Evolutionary conservation across 2,329 filamentous ascomycete species (phyloP), one percentile per base, ranked within the genome.

Genomic region (Epichloe aotearoae): DNA sequence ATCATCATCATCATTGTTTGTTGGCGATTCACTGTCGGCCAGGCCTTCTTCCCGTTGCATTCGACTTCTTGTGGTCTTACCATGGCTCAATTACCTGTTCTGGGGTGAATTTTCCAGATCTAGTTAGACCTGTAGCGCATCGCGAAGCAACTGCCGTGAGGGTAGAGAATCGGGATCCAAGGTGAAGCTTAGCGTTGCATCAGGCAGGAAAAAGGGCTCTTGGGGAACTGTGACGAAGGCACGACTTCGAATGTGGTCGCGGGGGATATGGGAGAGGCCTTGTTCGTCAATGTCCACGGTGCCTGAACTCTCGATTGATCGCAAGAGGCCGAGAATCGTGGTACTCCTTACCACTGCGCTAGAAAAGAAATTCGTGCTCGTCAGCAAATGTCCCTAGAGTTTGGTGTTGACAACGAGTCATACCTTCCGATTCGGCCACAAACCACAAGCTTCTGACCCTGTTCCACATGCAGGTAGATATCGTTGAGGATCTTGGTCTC

Each of bases 171-270:
- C 46, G 3, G 57, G 55, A 15, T 61, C 58, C 5, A 60, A 38
- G n/a, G 58, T 59, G 34, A 54, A 54, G 2, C 55, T 53, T 0
- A 61, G 40, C 1, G 54, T 49, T 0, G 59, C 62, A 15, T 57
- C 46, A 0, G 52, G 50, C 2, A 60, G 30, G 8, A 56, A 33
- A 12, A 58, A 47, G 2, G 59, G 55, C 17, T 66, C 65, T 47
- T 67, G 66, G 0, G 65, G 50, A 0, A 67, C 57, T 1, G 61
- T 58, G 14, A 67, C 57, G 44, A 68, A 66, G 17, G 52, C 53
- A 23, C 57, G 62, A 3, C 58, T 55, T 2, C 65, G 59, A 5
- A 66, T 36, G 4, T 58, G 4, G 10, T 56, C 52, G n/a, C 56
- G 56, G 0, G 50, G 50, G 0, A 66, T 52, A 0, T 26, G 49